A percentile compares a stretch with the other conserved stretches of the same genome.
These are phyloP conservation scores for Cenchrus purpureus DNA, from an alignment of 176 grass and related monocot genomes.

Conservation along the genomic window DNA sequence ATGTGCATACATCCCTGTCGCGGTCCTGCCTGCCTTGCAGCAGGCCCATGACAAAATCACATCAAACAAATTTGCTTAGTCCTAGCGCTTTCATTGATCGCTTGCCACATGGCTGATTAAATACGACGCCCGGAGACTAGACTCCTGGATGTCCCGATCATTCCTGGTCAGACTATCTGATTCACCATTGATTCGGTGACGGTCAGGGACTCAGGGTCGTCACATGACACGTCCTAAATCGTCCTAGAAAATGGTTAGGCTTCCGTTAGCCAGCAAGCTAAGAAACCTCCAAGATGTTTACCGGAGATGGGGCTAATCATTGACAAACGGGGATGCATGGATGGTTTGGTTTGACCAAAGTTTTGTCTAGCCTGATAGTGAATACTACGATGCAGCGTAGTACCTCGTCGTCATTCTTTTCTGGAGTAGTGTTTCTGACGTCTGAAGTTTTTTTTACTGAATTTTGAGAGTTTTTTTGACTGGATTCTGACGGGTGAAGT, in stretches of 20 bases:
- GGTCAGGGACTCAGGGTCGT: background rate
- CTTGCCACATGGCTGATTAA: slow-evolving; percentile 22
- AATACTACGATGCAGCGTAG: background rate
- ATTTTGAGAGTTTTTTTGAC: background rate
- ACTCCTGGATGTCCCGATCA: background rate
- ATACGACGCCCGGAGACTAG: background rate
- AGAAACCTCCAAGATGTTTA: background rate
- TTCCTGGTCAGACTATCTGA: slow-evolving; percentile 8
- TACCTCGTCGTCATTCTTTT: background rate
- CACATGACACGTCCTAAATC: background rate
- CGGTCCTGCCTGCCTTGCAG: background rate
- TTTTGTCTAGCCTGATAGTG: background rate
- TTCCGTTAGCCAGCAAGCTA: background rate
- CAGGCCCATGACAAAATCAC: background rate
- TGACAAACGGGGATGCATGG: background rate
- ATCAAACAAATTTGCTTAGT: background rate
- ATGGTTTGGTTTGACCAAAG: background rate
- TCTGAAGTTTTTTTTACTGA: background rate
- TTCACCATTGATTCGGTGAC: slow-evolving; percentile 7
- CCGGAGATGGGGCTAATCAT: background rate
- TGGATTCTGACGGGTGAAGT: background rate
- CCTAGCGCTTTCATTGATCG: background rate
- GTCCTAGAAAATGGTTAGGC: slow-evolving; percentile 20
- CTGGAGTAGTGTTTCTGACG: background rate
- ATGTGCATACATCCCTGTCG: background rate